A percentile compares a stretch with the other conserved stretches of the same genome.
Conservation (phyloP, 1,284 basidiomycete genomes). For the Ustilago hordei region DNA sequence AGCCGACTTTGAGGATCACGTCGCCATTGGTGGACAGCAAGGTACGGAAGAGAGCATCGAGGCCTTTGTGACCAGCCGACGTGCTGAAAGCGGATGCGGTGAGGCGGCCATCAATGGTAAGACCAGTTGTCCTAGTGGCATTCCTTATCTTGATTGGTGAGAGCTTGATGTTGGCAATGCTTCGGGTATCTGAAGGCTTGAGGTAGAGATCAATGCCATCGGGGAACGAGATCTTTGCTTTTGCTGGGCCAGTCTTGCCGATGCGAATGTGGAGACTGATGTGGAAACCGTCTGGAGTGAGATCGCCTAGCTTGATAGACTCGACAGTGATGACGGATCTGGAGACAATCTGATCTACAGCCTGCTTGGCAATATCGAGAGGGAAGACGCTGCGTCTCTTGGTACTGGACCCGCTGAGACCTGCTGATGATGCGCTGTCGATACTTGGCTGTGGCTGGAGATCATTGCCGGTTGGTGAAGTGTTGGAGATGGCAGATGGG, state of each 20-base stretch:
- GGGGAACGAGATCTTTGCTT: constrained; percentile 53
- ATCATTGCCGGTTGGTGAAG: constrained; percentile 1
- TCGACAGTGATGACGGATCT: constrained; percentile 34
- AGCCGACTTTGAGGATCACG: constrained; percentile 22
- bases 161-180: constrained; percentile 32
- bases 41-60: constrained; percentile 31
- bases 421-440: constrained; percentile 4
- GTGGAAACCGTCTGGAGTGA: constrained; percentile 29
- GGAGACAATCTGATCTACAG: constrained; percentile 44
- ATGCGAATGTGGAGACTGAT: constrained; percentile 32
- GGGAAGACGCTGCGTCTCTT: constrained; percentile 24
- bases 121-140: constrained; percentile 27
- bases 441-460: constrained; percentile 16
- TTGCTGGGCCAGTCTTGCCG: constrained; percentile 42
- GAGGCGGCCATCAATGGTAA: constrained; percentile 25
- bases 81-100: not conserved
- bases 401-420: not conserved
- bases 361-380: constrained; percentile 38
- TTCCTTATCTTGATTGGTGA: constrained; percentile 34
- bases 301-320: constrained; percentile 26
- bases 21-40: constrained; percentile 19
- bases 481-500: constrained; percentile 10
- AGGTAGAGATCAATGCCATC: constrained; percentile 47
- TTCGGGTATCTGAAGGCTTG: constrained; percentile 14
- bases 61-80: constrained; percentile 4